Conservation (phyloP, 306 rosid species). For the Inga oerstediana region DNA sequence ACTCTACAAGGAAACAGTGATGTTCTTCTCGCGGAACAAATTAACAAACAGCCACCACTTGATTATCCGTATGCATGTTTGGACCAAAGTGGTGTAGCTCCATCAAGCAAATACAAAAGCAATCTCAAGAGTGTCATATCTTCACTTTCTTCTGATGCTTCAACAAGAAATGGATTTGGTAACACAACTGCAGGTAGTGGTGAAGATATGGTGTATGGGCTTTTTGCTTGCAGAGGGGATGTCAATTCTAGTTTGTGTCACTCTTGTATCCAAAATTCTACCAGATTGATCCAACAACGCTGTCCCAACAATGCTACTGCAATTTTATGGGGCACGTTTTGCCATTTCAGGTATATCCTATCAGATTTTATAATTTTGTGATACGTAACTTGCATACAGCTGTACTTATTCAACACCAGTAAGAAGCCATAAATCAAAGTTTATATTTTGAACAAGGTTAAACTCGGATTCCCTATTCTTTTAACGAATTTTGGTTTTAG, state of each 20-base stretch:
- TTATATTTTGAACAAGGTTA: too few relatives aligned
- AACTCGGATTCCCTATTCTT: too few relatives aligned
- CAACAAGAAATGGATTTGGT: conserved; percentile 43
- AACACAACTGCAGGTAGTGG: conserved; percentile 16
- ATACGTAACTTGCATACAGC: neutral
- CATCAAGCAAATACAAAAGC: conserved; percentile 37
- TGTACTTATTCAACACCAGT: too few relatives aligned
- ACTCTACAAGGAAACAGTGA: neutral
- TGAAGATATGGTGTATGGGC: conserved; percentile 39
- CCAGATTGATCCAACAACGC: conserved; percentile 39
- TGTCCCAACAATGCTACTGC: conserved; percentile 46
- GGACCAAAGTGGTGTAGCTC: conserved; percentile 36
- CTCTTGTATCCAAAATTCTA: conserved; percentile 41
- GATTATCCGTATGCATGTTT: conserved; percentile 48
- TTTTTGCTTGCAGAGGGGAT: conserved; percentile 44
- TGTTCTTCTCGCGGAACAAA: neutral
- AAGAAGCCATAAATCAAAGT: too few relatives aligned
- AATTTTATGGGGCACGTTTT: conserved; percentile 44
- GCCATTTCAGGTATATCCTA: conserved; percentile 33
- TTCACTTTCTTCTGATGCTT: conserved; percentile 40
- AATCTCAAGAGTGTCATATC: conserved; percentile 38
- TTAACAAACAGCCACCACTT: conserved; percentile 12
- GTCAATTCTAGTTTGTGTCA: conserved; percentile 37
- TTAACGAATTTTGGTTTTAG: too few relatives aligned
- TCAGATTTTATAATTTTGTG: neutral